Conservation (phyloP, 768 basidiomycete genomes). For the Collybia mongolica region DNA sequence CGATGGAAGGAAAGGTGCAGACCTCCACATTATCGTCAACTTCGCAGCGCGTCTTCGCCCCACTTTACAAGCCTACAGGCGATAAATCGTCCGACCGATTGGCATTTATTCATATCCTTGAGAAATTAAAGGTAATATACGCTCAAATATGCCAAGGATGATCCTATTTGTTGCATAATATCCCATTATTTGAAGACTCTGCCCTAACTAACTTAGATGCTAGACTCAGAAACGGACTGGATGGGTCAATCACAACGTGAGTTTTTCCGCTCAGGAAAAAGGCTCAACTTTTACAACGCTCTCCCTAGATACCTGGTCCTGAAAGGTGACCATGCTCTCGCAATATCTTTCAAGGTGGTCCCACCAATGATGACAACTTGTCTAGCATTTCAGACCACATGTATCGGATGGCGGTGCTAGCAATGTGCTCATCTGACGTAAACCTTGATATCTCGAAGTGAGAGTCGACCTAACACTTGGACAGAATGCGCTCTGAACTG, state of each 20-base stretch:
- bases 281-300: background rate
- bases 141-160: background rate
- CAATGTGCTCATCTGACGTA: conserved; percentile 81
- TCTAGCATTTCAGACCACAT: conserved; percentile 91
- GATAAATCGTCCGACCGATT: conserved; percentile 66
- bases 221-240: conserved; percentile 96
- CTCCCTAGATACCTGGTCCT: conserved; percentile 66
- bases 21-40: no score
- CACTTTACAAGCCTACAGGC: conserved; percentile 54
- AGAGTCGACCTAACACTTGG: conserved; percentile 13
- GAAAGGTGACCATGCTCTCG: conserved; percentile 62
- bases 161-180: no score
- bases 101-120: conserved; percentile 88
- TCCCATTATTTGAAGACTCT: background rate
- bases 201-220: background rate
- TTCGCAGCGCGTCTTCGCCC: conserved; percentile 41
- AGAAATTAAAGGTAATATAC: conserved; percentile 73
- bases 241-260: conserved; percentile 84
- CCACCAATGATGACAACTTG: no score
- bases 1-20: no score
- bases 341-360: background rate
- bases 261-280: conserved; percentile 10
- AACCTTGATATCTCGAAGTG: conserved; percentile 74
- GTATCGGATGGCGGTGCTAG: conserved; percentile 95
- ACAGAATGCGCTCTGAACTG: background rate